Evolutionary conservation across 176 grass and related monocot species (phyloP).

Genomic region (Musa beccarii): DNA sequence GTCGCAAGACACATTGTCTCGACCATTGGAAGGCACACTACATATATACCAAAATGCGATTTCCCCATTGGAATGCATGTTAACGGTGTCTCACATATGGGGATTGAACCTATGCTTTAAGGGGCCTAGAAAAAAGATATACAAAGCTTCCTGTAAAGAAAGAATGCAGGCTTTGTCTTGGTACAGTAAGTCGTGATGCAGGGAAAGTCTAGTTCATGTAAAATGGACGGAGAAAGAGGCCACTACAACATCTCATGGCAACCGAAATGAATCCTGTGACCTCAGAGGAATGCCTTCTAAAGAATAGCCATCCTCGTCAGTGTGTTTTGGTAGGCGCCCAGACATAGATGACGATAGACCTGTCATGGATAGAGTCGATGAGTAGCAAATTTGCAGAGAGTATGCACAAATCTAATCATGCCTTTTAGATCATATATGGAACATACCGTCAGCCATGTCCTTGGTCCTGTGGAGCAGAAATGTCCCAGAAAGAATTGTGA

Average conservation of each 20-base stretch:
- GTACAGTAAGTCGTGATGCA: background rate
- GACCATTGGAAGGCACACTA: background rate
- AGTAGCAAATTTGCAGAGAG: too few relatives aligned
- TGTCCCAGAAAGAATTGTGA: slow-evolving; percentile 72
- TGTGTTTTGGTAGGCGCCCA: slow-evolving; percentile 31
- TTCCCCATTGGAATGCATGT: background rate
- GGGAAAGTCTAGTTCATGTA: background rate
- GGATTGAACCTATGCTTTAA: background rate
- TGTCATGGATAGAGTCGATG: too few relatives aligned
- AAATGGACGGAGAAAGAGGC: background rate
- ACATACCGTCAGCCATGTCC: slow-evolving; percentile 53
- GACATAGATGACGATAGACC: too few relatives aligned
- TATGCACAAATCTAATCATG: background rate
- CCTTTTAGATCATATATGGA: background rate
- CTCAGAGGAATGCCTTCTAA: slow-evolving; percentile 52
- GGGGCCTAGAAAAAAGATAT: background rate
- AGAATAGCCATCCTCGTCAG: slow-evolving; percentile 25
- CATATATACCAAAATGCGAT: slow-evolving; percentile 1
- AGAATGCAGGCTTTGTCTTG: background rate
- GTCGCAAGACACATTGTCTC: background rate
- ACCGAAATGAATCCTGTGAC: slow-evolving; percentile 40
- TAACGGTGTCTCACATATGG: background rate
- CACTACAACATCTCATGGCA: slow-evolving; percentile 3
- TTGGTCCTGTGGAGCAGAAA: slow-evolving; percentile 82
- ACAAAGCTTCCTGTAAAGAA: background rate